A percentile compares a stretch with the other conserved stretches of the same genome.
Conservation (phyloP, 164 flowering plant species). For the Warburgia ugandensis region DNA sequence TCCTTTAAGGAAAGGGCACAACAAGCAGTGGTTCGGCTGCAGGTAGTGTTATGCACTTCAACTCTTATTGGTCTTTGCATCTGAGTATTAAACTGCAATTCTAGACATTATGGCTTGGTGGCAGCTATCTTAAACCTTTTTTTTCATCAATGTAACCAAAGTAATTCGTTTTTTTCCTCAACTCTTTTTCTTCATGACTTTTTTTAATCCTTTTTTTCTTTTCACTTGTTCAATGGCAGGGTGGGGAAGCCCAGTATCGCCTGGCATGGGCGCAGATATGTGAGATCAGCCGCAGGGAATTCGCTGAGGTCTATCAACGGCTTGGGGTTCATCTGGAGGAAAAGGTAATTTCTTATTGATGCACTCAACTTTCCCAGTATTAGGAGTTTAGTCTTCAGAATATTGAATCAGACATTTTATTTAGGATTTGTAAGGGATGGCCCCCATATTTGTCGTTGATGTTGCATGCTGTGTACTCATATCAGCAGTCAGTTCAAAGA, state of each 20-base stretch:
- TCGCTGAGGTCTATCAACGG: conserved; percentile 66
- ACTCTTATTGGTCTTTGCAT: too few relatives aligned
- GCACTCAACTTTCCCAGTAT: too few relatives aligned
- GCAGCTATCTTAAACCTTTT: background rate
- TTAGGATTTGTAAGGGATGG: too few relatives aligned
- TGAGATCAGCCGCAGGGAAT: conserved; percentile 86
- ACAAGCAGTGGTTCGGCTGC: conserved; percentile 83
- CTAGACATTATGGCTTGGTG: too few relatives aligned
- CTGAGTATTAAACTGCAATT: too few relatives aligned
- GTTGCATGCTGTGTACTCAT: too few relatives aligned
- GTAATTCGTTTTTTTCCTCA: too few relatives aligned
- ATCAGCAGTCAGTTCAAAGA: too few relatives aligned
- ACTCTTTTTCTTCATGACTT: background rate
- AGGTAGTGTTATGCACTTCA: too few relatives aligned
- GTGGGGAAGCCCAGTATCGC: conserved; percentile 66
- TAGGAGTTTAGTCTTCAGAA: too few relatives aligned
- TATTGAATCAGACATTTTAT: too few relatives aligned
- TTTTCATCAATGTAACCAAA: background rate
- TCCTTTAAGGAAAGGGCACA: conserved; percentile 84
- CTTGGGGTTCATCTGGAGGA: conserved; percentile 84
- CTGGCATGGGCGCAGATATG: conserved; percentile 85
- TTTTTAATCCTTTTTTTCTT: background rate
- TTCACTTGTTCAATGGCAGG: conserved; percentile 27
- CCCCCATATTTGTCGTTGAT: too few relatives aligned
- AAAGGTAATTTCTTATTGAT: conserved; percentile 41